Base-by-base conservation (phyloP, 73 alveolate species). In the Stentor coeruleus region DNA sequence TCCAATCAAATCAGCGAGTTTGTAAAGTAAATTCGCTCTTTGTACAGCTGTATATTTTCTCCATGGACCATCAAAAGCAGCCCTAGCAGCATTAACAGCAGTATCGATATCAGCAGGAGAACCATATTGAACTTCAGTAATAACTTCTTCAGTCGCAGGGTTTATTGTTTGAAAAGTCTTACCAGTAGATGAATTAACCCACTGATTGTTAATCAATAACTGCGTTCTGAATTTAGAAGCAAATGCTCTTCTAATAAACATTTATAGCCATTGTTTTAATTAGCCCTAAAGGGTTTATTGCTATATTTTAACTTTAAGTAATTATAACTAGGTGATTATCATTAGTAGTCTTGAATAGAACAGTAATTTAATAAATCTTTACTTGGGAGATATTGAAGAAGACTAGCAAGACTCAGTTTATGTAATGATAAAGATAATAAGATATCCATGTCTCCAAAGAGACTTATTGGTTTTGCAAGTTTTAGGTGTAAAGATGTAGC, bases 41-140 rank as follows among this genome's bases (percentile, higher is more conserved):
- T 92, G 89, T 3, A 38, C 26, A 11, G 93, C 96, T 0, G 91
- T 75, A 88, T 89, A 87, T 28, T 85, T 82, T 86, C 91, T 92
- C 96, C 97, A 92, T 0, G 96, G 90, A 15, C 75, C 84, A n/a
- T 87, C 93, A 39, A 87, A 87, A 37, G 97, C 96, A 0, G 26
- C 82, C 74, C 96, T 66, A 0, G 97, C 97, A 1, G 96, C 94
- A 1, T 82, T n/a, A 75, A 11, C 89, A 94, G 31, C 95, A 93
- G 20, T 55, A 59, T 35, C 90, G 93, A 0, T 85, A 93, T 79
- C 88, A 93, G 39, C 82, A 92, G 40, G 73, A 74, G 1, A 58
- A 79, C n/a, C 83, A 1, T 28, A 31, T 40, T 66, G 79, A 31
- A 89, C 85, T 3, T 39, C 57, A 40, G 82, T 38, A 42, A 89